Conservation (phyloP, 2,329 filamentous ascomycete genomes). For the Magnaporthiopsis incrustans region DNA sequence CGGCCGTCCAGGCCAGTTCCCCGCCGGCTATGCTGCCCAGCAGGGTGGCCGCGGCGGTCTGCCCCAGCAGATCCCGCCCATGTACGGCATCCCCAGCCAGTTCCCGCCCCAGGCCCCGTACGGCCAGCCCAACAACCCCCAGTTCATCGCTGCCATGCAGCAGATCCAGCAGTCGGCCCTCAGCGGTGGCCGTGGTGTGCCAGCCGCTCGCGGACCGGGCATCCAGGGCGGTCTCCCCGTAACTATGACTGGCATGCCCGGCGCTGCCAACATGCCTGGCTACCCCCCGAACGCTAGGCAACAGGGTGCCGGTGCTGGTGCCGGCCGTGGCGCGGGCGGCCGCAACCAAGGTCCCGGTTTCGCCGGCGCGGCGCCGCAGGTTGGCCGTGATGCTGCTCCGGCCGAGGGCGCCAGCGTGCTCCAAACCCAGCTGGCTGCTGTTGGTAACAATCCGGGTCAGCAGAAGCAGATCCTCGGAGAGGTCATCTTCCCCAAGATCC, state of each 20-base stretch:
- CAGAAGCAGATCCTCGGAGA: constrained; percentile 99
- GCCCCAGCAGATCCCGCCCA: constrained; percentile 78
- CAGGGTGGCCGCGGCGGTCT: constrained; percentile 82
- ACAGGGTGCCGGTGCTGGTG: constrained; percentile 34
- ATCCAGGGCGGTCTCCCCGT: constrained; percentile 28
- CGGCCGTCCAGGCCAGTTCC: constrained; percentile 80
- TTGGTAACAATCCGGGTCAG: constrained; percentile 51
- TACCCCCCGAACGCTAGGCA: constrained; percentile 48
- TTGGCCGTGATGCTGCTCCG: constrained; percentile 31
- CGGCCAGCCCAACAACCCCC: constrained; percentile 70
- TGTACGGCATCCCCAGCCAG: constrained; percentile 74
- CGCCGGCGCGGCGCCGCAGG: constrained; percentile 34
- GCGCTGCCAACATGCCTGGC: constrained; percentile 44
- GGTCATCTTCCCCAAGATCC: constrained; percentile 97
- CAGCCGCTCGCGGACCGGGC: constrained; percentile 65
- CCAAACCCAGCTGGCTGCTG: constrained; percentile 48
- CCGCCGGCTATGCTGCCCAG: constrained; percentile 70
- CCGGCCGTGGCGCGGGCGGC: constrained; percentile 29
- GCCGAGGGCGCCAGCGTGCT: constrained; percentile 33
- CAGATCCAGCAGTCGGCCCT: constrained; percentile 59
- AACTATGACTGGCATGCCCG: constrained; percentile 52
- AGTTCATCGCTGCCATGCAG: constrained; percentile 76
- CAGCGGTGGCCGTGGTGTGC: constrained; percentile 52
- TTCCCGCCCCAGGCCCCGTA: constrained; percentile 73
- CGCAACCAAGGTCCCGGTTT: constrained; percentile 33